Conservation (phyloP, 768 basidiomycete genomes). For the Leccinum longicurvipes region DNA sequence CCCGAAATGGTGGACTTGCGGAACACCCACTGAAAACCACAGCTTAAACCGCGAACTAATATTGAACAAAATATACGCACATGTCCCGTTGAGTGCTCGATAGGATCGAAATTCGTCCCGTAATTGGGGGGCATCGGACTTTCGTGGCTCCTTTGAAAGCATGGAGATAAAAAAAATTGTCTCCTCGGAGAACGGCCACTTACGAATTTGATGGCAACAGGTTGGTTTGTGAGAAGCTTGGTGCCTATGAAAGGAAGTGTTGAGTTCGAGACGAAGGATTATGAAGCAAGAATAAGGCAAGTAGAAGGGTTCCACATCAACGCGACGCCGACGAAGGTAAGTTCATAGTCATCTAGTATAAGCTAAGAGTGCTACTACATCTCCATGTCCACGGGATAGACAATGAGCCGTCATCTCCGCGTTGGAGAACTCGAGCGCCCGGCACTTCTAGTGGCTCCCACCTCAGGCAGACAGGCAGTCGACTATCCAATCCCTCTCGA, state of each 20-base stretch:
- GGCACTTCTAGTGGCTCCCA: conserved; percentile 2
- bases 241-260: conserved; percentile 50
- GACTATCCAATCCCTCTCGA: conserved; percentile 2
- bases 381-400: conserved; percentile 4
- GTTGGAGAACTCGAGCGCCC: conserved; percentile 13
- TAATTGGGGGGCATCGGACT: conserved; percentile 96
- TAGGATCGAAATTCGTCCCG: conserved; percentile 97
- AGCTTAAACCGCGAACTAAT: conserved; percentile 13
- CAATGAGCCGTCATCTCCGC: conserved; percentile 3
- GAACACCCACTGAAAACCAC: conserved; percentile 73
- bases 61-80: conserved; percentile 45
- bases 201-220: conserved; percentile 98
- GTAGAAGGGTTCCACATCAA: conserved; percentile 2
- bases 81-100: conserved; percentile 87
- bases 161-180: conserved; percentile 13
- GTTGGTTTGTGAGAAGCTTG: conserved; percentile 79
- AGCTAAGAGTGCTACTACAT: conserved; percentile 4
- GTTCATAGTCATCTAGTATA: conserved; percentile 5
- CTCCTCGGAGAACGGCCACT: conserved; percentile 30
- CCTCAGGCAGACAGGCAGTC: neutral
- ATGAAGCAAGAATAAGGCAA: neutral
- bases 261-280: conserved; percentile 11
- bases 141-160: conserved; percentile 77
- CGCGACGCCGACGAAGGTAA: conserved; percentile 2
- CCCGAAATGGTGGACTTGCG: conserved; percentile 98